Evolutionary conservation across 768 basidiomycete species (phyloP), one percentile per base, ranked within the genome.

Genomic region (Trametes gibbosa): DNA sequence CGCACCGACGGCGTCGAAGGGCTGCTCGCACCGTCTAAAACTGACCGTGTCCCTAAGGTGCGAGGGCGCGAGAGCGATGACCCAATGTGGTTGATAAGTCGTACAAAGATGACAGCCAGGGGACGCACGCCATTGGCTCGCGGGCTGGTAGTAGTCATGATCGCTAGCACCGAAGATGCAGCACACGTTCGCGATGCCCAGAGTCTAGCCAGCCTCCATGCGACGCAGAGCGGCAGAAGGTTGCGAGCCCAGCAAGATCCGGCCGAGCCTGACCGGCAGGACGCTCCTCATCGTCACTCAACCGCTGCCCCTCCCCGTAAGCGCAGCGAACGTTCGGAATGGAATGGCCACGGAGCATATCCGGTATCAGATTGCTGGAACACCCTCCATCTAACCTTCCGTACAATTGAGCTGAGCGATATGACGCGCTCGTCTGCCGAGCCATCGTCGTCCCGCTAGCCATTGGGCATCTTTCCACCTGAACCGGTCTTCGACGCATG

Each of bases 281-380:
- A n/a, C 34, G 45, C 32, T 21, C 16, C 46, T 32, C 14, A 8
- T 37, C 23, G 21, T 35, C 29, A 24, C 21, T 32, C 29, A 10
- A 32, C 29, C 24, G 32, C 17, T 16, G n/a, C 5, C 34, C 23
- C n/a, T 21, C 23, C 13, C 12, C 32, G 23, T 21, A 29, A 35
- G 21, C 41, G 25, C 42, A 32, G 17, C 35, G 37, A 55, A 51
- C 41, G 2, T 50, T 59, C 58, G 58, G 13, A 48, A 39, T 59
- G 37, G 58, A 50, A 60, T 50, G 55, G 37, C 40, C 55, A 62
- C 60, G 60, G 60, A 62, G 45, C 60, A 62, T 62, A 62, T 48
- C 60, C 60, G 60, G 51, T 27, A 62, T 53, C 60, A 62, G 55
- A 46, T 51, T 8, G 35, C 35, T 23, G 48, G 53, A 55, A 55